Base-by-base conservation (phyloP, 2,329 filamentous ascomycete species). In the Camptophora hylomeconis region DNA sequence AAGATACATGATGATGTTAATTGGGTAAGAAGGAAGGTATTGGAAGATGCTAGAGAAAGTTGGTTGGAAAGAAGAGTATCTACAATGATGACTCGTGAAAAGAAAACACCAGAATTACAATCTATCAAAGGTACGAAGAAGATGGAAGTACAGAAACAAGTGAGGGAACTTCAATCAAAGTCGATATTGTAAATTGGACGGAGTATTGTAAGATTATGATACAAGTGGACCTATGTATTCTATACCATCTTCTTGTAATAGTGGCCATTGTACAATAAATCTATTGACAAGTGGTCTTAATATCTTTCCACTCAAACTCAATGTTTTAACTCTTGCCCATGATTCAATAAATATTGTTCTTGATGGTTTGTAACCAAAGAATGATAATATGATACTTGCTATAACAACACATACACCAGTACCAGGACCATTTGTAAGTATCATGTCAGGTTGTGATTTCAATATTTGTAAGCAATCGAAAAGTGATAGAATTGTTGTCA, bases 341-440 rank as follows among this genome's bases (percentile, higher is more conserved):
- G 80, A 89, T 61, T 98, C 89, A 16, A 94, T 70, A 51, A 89
- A 98, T 9, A 95, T 62, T 7, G 80, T 75, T 38, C 73, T 71
- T 58, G 23, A 18, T 9, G 17, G 22, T 19, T 20, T 28, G 28
- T 36, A 28, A 29, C 30, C 42, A 23, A 66, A 58, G 44, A 71
- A 63, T n/a, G 67, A 62, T 28, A 80, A 45, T 9, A 73, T 26
- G 3, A 69, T 52, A 1, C 63, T 60, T 0, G 71, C 69, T 3
- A 75, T 47, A 3, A 78, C 53, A 26, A 93, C 63, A 19, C 92
- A 75, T 36, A 92, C 82, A 1, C 77, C 82, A 0, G 83, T 93
- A 0, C 79, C 87, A 0, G 87, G 87, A 0, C 87, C 87, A 47
- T 95, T 94, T 28, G 79, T 83, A 30, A 92, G 59, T 30, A 95